A percentile compares a stretch with the other conserved stretches of the same genome.
These are phyloP conservation scores for Puya raimondii DNA, from an alignment of 176 grass and related monocot species.

Conservation along the genomic window DNA sequence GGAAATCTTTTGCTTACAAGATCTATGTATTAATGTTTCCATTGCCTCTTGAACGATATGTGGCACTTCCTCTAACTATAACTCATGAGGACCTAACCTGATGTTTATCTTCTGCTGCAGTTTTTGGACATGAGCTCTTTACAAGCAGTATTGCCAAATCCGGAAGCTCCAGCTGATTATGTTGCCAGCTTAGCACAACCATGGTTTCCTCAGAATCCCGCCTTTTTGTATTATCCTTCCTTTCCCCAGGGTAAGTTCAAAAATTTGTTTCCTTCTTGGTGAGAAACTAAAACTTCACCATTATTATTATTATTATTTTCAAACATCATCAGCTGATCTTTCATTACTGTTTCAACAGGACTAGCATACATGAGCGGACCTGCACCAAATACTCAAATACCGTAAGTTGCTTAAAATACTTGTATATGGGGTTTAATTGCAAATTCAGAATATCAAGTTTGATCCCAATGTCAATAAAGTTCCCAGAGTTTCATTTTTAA, in stretches of 20 bases:
- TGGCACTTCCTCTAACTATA: too few species aligned
- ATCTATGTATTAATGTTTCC: too few species aligned
- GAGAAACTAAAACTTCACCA: not conserved
- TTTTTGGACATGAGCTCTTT: slow-evolving; percentile 75
- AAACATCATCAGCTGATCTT: slow-evolving; percentile 14
- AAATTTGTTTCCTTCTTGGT: not conserved
- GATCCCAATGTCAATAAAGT: too few species aligned
- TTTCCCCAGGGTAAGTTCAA: slow-evolving; percentile 40
- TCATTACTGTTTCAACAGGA: slow-evolving; percentile 37
- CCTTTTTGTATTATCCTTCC: slow-evolving; percentile 36
- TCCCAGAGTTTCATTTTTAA: not conserved
- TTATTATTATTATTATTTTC: not conserved
- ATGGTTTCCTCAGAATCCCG: slow-evolving; percentile 51
- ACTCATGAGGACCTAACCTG: not conserved
- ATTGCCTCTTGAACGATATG: too few species aligned
- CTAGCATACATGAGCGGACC: slow-evolving; percentile 39
- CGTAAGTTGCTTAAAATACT: slow-evolving; percentile 39
- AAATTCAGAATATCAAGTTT: too few species aligned
- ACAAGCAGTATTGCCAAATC: slow-evolving; percentile 51
- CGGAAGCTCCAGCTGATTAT: slow-evolving; percentile 32
- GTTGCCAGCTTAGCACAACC: slow-evolving; percentile 24
- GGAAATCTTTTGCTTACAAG: too few species aligned
- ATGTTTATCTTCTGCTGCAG: slow-evolving; percentile 32
- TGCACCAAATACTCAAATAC: slow-evolving; percentile 31
- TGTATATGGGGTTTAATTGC: not conserved